phyloP scores from a whole-genome alignment of 2,329 filamentous ascomycete species.

The Colletotrichum sp. region DNA sequence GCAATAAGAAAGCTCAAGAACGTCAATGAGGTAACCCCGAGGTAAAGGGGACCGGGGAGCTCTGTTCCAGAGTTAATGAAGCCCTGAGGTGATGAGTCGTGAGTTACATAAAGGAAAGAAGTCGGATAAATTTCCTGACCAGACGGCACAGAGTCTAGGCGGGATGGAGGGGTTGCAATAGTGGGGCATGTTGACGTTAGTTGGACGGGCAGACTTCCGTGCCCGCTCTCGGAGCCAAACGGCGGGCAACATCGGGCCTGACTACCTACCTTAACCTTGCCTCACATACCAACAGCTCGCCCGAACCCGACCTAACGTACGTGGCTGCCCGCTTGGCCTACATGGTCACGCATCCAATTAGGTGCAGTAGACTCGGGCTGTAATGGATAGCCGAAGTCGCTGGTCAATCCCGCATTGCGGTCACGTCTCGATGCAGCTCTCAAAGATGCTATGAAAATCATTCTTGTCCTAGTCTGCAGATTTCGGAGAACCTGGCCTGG shows the following conservation, averaged over 20 bases:
- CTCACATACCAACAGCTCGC: background rate
- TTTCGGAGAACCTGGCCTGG: background rate
- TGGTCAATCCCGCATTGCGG: background rate
- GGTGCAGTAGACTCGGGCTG: background rate
- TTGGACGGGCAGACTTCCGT: background rate
- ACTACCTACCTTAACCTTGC: background rate
- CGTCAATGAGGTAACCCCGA: background rate
- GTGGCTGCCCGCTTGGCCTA: background rate
- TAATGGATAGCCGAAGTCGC: background rate
- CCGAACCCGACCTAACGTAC: background rate
- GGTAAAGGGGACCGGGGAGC: background rate
- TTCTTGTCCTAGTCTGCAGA: slow-evolving; percentile 9
- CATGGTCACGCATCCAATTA: background rate
- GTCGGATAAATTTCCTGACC: background rate
- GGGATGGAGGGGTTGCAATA: slow-evolving; percentile 9
- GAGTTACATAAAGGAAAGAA: slow-evolving; percentile 6
- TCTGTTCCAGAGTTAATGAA: background rate
- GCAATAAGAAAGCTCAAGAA: background rate
- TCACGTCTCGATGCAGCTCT: background rate
- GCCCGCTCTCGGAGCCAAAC: slow-evolving; percentile 16
- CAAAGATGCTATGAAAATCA: background rate
- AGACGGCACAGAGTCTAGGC: background rate
- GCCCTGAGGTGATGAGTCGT: background rate
- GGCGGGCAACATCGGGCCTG: slow-evolving; percentile 5
- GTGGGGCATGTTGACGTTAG: slow-evolving; percentile 18